Percentiles rank a stretch among this genome's conserved stretches.
These are phyloP conservation scores for Lactarius sanguifluus DNA, from an alignment of 768 basidiomycete genomes.

Conservation along the genomic window DNA sequence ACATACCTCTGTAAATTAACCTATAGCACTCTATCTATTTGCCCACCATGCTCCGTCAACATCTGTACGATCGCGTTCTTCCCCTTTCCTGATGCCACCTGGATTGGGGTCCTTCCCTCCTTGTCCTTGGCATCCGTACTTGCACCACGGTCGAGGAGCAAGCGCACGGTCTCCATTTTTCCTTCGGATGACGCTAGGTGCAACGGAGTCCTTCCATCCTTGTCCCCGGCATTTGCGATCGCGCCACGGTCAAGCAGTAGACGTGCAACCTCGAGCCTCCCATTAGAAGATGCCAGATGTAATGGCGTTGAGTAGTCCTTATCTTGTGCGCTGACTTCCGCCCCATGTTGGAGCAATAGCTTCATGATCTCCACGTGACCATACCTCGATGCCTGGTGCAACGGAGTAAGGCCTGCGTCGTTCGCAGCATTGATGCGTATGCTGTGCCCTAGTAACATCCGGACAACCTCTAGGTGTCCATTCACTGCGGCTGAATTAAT, in stretches of 20 bases:
- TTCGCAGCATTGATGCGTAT: background rate
- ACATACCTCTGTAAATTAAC: background rate
- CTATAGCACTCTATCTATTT: background rate
- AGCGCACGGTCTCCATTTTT: accelerated
- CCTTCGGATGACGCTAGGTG: background rate
- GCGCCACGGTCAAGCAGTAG: background rate
- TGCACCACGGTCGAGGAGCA: too few species aligned
- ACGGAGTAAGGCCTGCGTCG: background rate
- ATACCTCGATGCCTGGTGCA: background rate
- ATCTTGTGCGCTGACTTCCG: background rate
- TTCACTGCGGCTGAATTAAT: background rate
- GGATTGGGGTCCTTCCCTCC: background rate
- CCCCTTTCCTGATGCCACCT: background rate
- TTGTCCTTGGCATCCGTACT: background rate
- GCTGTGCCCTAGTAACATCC: background rate
- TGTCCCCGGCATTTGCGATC: background rate
- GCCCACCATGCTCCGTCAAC: background rate
- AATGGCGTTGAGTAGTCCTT: background rate
- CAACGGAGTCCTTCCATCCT: background rate
- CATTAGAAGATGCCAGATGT: background rate
- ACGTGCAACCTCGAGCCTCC: background rate
- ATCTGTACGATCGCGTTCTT: background rate
- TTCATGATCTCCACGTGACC: background rate
- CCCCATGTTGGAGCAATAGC: background rate
- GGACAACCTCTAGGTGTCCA: background rate